Percentiles rank a stretch among this genome's conserved stretches.
Evolutionary conservation across 1,284 basidiomycete genomes (phyloP).

Genomic region (Melampsora abietis-canadensis): DNA sequence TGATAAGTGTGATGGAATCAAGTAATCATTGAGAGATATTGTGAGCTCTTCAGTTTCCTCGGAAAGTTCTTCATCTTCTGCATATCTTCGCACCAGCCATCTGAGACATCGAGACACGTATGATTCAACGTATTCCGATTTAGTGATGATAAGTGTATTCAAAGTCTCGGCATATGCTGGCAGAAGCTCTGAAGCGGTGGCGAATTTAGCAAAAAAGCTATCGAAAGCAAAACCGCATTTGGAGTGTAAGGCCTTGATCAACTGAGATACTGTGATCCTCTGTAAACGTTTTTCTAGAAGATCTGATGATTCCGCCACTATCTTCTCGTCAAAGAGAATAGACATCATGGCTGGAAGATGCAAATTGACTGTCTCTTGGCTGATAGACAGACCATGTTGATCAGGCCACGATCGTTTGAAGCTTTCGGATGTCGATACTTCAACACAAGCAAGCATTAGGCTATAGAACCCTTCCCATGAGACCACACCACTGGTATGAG

Average conservation of each 20-base stretch:
- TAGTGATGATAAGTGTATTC: constrained; percentile 1
- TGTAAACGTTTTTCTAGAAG: neutral
- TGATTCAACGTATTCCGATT: constrained; percentile 15
- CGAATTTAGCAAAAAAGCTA: constrained; percentile 14
- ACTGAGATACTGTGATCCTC: constrained; percentile 9
- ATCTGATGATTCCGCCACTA: neutral
- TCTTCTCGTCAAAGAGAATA: neutral
- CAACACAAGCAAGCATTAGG: constrained; percentile 33
- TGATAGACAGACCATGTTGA: neutral
- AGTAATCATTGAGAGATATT: constrained; percentile 9
- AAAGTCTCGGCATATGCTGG: constrained; percentile 29
- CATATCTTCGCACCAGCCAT: constrained; percentile 41
- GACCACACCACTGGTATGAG: neutral
- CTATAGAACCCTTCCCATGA: constrained; percentile 30
- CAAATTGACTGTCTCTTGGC: neutral
- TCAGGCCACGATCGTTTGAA: neutral
- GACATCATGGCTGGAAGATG: neutral
- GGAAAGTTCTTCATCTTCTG: constrained; percentile 23
- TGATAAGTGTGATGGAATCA: neutral
- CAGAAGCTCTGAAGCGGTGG: neutral
- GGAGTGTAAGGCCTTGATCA: constrained; percentile 14
- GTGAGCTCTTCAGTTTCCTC: constrained; percentile 20
- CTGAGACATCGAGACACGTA: constrained; percentile 32
- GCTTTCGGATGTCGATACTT: constrained; percentile 12
- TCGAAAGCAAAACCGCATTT: neutral